Conservation (phyloP, 768 basidiomycete genomes). For the Pilatotrama ljubarskyi region DNA sequence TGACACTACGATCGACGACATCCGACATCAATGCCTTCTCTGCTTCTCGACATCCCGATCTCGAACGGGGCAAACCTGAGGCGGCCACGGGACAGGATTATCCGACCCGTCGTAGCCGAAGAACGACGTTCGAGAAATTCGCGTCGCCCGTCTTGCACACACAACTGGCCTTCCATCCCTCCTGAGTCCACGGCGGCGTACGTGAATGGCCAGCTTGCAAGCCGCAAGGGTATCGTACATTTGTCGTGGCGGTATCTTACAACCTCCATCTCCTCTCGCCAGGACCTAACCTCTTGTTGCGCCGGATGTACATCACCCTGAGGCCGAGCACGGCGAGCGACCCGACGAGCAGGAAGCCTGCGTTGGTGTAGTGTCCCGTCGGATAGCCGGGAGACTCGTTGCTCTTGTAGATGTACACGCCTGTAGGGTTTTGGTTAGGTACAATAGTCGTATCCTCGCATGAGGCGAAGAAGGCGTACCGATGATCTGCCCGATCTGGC, state of each 20-base stretch:
- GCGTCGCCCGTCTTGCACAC: no score
- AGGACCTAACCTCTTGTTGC: constrained; percentile 17
- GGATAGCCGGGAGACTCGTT: constrained; percentile 35
- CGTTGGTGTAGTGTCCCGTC: constrained; percentile 39
- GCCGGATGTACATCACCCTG: constrained; percentile 17
- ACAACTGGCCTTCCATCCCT: no score
- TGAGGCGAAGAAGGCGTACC: constrained; percentile 14
- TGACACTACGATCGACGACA: no score
- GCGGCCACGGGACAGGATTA: no score
- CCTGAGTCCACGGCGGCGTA: no score
- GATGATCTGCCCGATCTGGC: constrained; percentile 39
- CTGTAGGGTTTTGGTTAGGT: constrained; percentile 1
- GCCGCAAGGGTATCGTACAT: neutral
- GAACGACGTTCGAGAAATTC: no score
- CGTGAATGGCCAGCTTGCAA: no score
- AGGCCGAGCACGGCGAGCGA: constrained; percentile 19
- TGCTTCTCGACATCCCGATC: no score
- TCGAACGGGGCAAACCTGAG: no score
- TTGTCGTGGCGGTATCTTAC: neutral
- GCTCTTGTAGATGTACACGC: constrained; percentile 32
- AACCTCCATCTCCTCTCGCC: constrained; percentile 21
- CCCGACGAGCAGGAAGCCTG: constrained; percentile 31
- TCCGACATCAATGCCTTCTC: no score
- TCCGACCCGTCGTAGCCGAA: no score
- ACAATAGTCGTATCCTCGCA: neutral